A percentile compares a stretch with the other conserved stretches of the same genome.
phyloP scores from a whole-genome alignment of 345 rosid genomes.

The Melaleuca alternifolia region DNA sequence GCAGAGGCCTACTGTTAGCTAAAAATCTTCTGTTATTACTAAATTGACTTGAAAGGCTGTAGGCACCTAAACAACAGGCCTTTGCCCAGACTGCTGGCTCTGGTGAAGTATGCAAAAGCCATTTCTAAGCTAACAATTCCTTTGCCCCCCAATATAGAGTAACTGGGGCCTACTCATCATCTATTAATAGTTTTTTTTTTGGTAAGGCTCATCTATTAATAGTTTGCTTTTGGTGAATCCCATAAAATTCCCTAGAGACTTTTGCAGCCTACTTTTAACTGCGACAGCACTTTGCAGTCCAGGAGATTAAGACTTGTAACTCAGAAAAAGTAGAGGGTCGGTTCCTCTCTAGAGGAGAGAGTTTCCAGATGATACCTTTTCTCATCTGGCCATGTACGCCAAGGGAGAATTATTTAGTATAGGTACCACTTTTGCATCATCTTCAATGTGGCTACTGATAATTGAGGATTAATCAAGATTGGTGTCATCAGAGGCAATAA shows the following conservation, averaged over 20 bases:
- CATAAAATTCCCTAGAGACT: not conserved
- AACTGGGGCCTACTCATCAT: not conserved
- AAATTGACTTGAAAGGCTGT: not conserved
- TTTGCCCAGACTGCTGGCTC: not conserved
- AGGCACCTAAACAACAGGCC: not conserved
- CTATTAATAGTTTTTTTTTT: not conserved
- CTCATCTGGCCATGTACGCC: not conserved
- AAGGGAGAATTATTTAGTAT: not conserved
- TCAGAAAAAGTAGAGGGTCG: not conserved
- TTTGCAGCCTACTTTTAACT: not conserved
- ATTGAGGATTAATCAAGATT: not conserved
- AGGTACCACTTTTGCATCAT: not conserved
- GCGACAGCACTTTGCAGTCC: not conserved
- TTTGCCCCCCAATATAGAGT: not conserved
- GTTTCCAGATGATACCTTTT: not conserved
- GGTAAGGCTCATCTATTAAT: not conserved
- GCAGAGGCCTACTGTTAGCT: not conserved
- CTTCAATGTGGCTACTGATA: not conserved
- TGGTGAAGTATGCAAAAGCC: not conserved
- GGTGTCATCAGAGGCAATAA: not conserved
- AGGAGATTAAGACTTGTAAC: not conserved
- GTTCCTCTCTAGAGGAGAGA: not conserved
- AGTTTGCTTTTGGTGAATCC: not conserved
- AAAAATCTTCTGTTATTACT: not conserved
- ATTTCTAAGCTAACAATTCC: not conserved